Evolutionary conservation across 1,284 basidiomycete species (phyloP), one percentile per base, ranked within the genome.

Genomic region (Cerrena zonata): DNA sequence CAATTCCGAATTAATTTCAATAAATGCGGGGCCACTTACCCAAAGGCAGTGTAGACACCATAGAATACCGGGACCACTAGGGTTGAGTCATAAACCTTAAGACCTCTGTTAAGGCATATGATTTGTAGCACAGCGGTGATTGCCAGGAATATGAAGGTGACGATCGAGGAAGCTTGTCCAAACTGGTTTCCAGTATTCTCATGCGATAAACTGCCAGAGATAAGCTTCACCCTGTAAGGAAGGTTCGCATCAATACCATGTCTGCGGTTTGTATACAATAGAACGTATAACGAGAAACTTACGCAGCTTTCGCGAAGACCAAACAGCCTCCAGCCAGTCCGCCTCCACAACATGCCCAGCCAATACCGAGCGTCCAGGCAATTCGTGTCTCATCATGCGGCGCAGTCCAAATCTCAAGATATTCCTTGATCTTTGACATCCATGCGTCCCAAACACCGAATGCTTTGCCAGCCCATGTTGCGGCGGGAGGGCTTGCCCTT

Each of bases 301-400:
- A 89, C 87, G 79, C 80, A 27, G 88, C 89, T 67, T 95, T 95
- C 1, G 94, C 92, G 62, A 96, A 94, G 2, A 97, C 90, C 45
- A 97, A 74, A 68, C 84, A 88, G 39, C 86, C 84, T 2, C 94
- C 94, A 1, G 91, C 91, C 26, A 97, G 72, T 27, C 89, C 84
- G 5, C 94, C 94, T 25, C 93, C 93, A 49, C 84, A 84, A 52
- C 91, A 91, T 1, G 91, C 88, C 93, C 93, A 97, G 0, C 86
- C 87, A 46, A 96, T 89, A 4, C 93, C 94, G 43, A 94, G 77
- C 13, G 90, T 84, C 88, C 91, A 95, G 3, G 84, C 84, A 43
- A 96, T 73, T 42, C 85, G 82, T 58, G 80, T 85, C 61, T 96
- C 93, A 57, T 88, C 84, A 55, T 89, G 85, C 3, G 84, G 74